Evolutionary conservation across 23 red algal genomes (phyloP), one percentile per base, ranked within the genome.

Genomic region (Pyropia yezoensis): DNA sequence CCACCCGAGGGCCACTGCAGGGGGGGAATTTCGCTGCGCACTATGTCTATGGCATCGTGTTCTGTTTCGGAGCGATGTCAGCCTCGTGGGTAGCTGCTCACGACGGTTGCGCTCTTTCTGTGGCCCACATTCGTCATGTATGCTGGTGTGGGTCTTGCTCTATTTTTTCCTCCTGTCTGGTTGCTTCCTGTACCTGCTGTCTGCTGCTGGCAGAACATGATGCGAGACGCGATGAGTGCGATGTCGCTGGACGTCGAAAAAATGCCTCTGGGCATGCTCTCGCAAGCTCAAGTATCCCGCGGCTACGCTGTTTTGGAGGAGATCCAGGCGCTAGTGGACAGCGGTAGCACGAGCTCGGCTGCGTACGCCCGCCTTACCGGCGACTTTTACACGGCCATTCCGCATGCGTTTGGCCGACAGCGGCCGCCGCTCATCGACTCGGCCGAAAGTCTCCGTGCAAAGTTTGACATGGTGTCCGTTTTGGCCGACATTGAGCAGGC

Each of bases 361-460:
- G 50, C 59, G 54, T 24, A 76, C 30, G 64, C 69, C 18, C 79
- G 60, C 16, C 52, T 87, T 18, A 76, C 82, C 3, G 25, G 64
- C 13, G 58, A 63, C 57, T 87, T 87, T 34, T 87, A 87, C 63
- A 59, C 82, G 17, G 52, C 62, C n/a, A 53, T 87, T 9, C 82
- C 82, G 22, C 70, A 71, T 15, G 49, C 66, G 1, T 76, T 77
- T 28, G 82, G 71, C 16, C 66, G 71, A 30, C 24, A 54, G 14
- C 82, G 82, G 20, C 71, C 82, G 14, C 82, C 71, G 14, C 56
- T 87, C 11, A 87, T 87, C 70, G 18, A 49, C 3, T 62, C 27
- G 5, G 50, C 60, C 0, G 70, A 66, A 7, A 27, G 63, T 19
- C 72, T 87, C 0, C 82, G 76, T 27, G 3, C 33, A 26, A 70